These are phyloP conservation scores for Plectranthus barbatus DNA, from an alignment of 257 asterid species.

Conservation along the genomic window DNA sequence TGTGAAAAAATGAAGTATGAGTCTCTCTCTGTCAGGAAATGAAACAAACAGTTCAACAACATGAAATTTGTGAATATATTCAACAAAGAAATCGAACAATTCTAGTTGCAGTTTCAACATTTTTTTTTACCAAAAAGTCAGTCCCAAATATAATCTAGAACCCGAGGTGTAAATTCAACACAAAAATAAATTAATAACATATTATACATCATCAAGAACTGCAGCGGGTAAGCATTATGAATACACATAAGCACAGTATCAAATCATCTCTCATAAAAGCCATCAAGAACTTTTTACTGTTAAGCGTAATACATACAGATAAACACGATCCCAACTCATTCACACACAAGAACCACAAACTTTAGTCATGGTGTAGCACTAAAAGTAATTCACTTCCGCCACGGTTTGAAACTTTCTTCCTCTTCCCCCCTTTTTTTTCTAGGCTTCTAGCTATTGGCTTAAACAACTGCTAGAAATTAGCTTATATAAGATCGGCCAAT, in stretches of 20 bases:
- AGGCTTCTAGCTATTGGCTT: too few relatives aligned
- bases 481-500: too few relatives aligned
- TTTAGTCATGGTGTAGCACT: neutral
- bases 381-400: neutral
- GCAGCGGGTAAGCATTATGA: too few relatives aligned
- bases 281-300: too few relatives aligned
- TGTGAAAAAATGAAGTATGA: neutral
- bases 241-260: neutral
- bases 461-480: too few relatives aligned
- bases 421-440: too few relatives aligned
- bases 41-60: neutral
- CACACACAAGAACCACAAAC: neutral
- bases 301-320: neutral
- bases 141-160: neutral
- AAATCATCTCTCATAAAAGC: neutral
- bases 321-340: neutral
- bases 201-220: neutral
- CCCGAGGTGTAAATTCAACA: too few relatives aligned
- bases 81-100: neutral
- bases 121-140: neutral
- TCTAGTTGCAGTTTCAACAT: neutral
- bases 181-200: too few relatives aligned
- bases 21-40: neutral
- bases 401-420: too few relatives aligned
- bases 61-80: neutral